Evolutionary conservation across 805 yeast genomes (phyloP).

Genomic region (Debaryomyces maramus): DNA sequence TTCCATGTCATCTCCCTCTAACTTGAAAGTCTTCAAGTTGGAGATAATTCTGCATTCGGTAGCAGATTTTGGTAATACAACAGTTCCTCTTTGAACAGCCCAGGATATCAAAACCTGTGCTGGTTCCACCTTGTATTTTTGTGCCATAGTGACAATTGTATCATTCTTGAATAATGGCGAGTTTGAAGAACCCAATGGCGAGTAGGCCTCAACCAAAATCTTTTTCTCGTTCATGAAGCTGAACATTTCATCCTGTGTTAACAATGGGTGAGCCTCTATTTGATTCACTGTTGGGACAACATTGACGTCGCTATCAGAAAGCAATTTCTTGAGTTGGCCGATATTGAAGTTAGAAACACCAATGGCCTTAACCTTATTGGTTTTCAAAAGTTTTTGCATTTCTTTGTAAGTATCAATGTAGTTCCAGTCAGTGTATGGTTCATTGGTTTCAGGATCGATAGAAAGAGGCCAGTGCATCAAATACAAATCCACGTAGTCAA

Average conservation of each 20-base stretch:
- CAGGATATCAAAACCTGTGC: slow-evolving; percentile 27
- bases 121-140: slow-evolving; percentile 19
- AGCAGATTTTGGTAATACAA: slow-evolving; percentile 30
- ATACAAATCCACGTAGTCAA: slow-evolving; percentile 72
- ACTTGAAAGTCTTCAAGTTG: slow-evolving; percentile 26
- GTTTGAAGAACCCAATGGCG: slow-evolving; percentile 31
- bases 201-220: slow-evolving; percentile 27
- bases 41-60: slow-evolving; percentile 22
- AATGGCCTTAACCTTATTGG: slow-evolving; percentile 41
- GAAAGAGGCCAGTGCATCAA: slow-evolving; percentile 72
- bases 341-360: slow-evolving; percentile 58
- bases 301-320: slow-evolving; percentile 34
- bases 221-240: slow-evolving; percentile 49
- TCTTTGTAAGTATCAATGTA: slow-evolving; percentile 38
- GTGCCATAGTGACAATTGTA: slow-evolving; percentile 18
- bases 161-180: slow-evolving; percentile 26
- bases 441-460: slow-evolving; percentile 29
- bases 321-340: slow-evolving; percentile 42
- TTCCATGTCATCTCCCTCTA: slow-evolving; percentile 27
- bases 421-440: slow-evolving; percentile 11
- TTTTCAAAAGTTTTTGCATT: slow-evolving; percentile 22
- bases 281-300: slow-evolving; percentile 55
- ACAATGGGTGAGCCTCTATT: slow-evolving; percentile 39
- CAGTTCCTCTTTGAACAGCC: slow-evolving; percentile 29
- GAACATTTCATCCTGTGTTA: slow-evolving; percentile 58